Evolutionary conservation across 768 basidiomycete genomes (phyloP).

Genomic region (Amanita molliuscula): DNA sequence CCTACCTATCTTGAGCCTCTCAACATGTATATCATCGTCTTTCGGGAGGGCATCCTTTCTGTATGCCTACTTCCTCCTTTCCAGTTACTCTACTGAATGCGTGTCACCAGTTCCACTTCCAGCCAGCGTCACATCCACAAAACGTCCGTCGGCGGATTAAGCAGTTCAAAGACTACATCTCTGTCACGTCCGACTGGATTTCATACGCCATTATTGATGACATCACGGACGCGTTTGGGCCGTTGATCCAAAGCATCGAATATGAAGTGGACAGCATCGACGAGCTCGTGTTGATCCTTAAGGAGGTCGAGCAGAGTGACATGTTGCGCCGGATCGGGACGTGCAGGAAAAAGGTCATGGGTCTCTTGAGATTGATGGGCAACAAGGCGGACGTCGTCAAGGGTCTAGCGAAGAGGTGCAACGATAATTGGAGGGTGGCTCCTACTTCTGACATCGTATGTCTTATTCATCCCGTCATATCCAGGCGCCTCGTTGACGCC

Average conservation of each 20-base stretch:
- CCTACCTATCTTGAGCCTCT: conserved; percentile 95
- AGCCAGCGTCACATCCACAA: conserved; percentile 94
- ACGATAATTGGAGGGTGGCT: conserved; percentile 97
- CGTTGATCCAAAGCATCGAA: conserved; percentile 96
- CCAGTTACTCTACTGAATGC: not conserved
- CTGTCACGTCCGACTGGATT: conserved; percentile 99
- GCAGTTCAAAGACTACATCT: conserved; percentile 98
- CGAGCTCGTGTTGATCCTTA: conserved; percentile 93
- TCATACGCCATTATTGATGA: conserved; percentile 99
- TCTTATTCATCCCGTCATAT: not conserved
- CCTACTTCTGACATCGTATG: conserved; percentile 93
- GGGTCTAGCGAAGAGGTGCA: conserved; percentile 94
- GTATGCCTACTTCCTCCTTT: conserved; percentile 31
- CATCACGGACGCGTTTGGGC: conserved; percentile 98
- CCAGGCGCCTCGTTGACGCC: not conserved
- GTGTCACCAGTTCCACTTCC: conserved; percentile 78
- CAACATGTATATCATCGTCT: conserved; percentile 99
- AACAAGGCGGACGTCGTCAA: conserved; percentile 99
- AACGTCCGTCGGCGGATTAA: conserved; percentile 97
- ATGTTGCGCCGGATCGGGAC: conserved; percentile 97
- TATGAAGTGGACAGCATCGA: conserved; percentile 99
- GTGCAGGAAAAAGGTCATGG: conserved; percentile 99
- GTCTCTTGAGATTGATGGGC: conserved; percentile 90
- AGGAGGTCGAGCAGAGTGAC: conserved; percentile 93
- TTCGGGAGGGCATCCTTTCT: conserved; percentile 91